phyloP scores from a whole-genome alignment of 306 rosid species.

The Oemleria cerasiformis region DNA sequence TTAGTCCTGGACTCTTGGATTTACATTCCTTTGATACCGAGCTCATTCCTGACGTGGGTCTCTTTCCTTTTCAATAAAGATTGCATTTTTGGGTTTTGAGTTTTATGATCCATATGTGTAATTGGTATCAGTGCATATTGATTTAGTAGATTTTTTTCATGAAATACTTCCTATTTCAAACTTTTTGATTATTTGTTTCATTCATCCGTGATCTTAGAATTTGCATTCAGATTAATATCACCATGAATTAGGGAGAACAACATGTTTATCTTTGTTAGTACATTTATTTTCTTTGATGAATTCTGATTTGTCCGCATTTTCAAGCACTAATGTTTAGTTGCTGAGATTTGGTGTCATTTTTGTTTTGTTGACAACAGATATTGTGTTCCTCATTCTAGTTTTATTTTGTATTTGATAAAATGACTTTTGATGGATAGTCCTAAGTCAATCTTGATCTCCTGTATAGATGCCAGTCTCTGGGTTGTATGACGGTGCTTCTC shows the following conservation, averaged over 20 bases:
- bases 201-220: background rate
- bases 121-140: background rate
- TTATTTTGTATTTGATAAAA: background rate
- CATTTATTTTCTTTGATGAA: background rate
- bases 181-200: background rate
- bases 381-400: background rate
- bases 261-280: background rate
- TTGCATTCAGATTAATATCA: background rate
- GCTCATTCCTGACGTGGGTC: slow-evolving; percentile 78
- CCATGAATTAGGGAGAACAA: background rate
- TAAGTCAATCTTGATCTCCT: slow-evolving; percentile 25
- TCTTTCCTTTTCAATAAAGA: slow-evolving; percentile 14
- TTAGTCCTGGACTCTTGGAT: slow-evolving; percentile 95
- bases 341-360: background rate
- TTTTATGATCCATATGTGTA: background rate
- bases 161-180: background rate
- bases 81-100: slow-evolving; percentile 5
- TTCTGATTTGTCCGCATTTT: background rate
- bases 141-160: background rate
- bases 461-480: slow-evolving; percentile 63
- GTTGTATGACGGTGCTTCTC: slow-evolving; percentile 40
- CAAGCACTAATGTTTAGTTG: background rate
- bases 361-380: background rate
- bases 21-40: slow-evolving; percentile 94
- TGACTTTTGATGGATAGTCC: background rate